Evolutionary conservation across 192 early-diverging fungal species (phyloP).

Genomic region (Mortierella alpina): DNA sequence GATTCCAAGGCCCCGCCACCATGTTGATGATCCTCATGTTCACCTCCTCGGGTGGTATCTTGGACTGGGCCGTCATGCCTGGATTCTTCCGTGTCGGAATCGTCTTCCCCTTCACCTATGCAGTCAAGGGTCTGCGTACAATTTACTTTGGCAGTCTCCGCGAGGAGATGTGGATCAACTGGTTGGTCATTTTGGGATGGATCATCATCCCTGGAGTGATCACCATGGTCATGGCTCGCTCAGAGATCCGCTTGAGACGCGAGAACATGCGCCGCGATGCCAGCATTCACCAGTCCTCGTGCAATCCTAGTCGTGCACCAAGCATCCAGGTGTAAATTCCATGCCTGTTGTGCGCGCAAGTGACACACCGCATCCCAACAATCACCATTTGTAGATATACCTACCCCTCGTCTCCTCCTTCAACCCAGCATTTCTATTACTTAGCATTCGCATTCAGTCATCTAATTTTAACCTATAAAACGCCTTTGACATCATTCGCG

Average conservation of each 20-base stretch:
- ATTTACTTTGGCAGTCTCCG: constrained; percentile 44
- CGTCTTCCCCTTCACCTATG: constrained; percentile 47
- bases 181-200: constrained; percentile 44
- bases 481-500: neutral
- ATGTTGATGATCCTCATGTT: constrained; percentile 53
- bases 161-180: constrained; percentile 51
- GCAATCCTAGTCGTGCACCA: neutral
- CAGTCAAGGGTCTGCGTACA: constrained; percentile 16
- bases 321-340: constrained; percentile 10
- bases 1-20: constrained; percentile 43
- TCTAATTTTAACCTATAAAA: neutral
- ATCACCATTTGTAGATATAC: neutral
- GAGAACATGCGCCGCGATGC: constrained; percentile 40
- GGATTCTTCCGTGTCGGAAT: constrained; percentile 49
- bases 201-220: constrained; percentile 27
- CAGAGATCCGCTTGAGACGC: constrained; percentile 44
- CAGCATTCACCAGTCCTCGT: constrained; percentile 9
- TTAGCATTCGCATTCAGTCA: too few species aligned
- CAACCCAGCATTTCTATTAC: too few species aligned
- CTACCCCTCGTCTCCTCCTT: neutral
- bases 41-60: constrained; percentile 40
- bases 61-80: constrained; percentile 47
- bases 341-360: neutral
- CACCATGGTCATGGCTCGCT: constrained; percentile 39
- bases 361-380: neutral